phyloP scores from a whole-genome alignment of 345 rosid genomes.

The Cardamine resedifolia region DNA sequence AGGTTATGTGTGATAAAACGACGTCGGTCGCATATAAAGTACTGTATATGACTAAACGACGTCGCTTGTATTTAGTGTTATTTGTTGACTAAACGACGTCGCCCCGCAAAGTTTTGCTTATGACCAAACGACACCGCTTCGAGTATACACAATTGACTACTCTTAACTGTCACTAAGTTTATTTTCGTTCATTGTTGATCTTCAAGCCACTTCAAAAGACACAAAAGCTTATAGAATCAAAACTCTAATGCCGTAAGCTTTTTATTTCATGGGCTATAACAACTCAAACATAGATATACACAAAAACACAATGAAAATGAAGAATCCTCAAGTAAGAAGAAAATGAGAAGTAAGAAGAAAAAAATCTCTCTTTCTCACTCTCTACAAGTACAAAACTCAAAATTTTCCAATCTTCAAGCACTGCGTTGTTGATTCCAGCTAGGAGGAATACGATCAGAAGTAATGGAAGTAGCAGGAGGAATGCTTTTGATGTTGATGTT shows the following conservation, averaged over 20 bases:
- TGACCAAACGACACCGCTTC: too few species aligned
- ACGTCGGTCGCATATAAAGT: neutral
- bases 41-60: neutral
- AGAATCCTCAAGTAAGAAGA: conserved; percentile 25
- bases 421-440: conserved; percentile 39
- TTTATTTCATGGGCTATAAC: conserved; percentile 25
- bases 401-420: conserved; percentile 9
- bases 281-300: conserved; percentile 14
- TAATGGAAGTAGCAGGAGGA: conserved; percentile 48
- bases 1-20: neutral
- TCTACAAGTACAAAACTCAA: conserved; percentile 21
- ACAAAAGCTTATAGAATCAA: neutral
- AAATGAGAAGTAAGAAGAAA: neutral
- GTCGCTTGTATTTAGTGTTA: too few species aligned
- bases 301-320: neutral
- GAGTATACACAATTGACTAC: too few species aligned
- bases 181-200: neutral
- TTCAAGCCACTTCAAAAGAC: too few species aligned
- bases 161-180: too few species aligned
- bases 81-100: too few species aligned
- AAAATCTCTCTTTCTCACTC: conserved; percentile 11
- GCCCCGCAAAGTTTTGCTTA: too few species aligned
- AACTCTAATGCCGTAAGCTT: conserved; percentile 12
- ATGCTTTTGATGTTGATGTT: conserved; percentile 57
- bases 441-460: conserved; percentile 41